phyloP scores from a whole-genome alignment of 1,284 basidiomycete genomes.

The Pholiota adiposa region DNA sequence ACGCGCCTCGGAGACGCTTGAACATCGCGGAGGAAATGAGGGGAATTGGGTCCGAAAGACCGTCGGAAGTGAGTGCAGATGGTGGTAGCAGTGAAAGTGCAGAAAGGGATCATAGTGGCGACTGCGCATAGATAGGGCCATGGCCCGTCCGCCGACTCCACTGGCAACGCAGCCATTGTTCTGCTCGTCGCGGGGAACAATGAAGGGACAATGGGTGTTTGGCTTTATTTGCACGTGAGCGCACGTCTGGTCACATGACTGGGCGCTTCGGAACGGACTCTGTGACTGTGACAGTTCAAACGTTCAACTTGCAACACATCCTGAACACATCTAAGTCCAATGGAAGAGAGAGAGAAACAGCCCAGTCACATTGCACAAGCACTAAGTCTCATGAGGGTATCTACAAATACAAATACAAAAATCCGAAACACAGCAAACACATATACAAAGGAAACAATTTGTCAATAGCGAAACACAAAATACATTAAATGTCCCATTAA shows the following conservation, averaged over 20 bases:
- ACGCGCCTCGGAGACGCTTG: conserved; percentile 22
- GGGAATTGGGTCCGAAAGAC: conserved; percentile 15
- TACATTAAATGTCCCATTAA: no score
- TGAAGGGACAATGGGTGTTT: not conserved
- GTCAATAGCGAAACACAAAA: no score
- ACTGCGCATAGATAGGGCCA: not conserved
- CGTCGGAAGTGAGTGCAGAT: no score
- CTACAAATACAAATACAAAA: no score
- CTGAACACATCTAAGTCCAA: no score
- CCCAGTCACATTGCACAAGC: no score
- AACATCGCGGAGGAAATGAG: conserved; percentile 27
- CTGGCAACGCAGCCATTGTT: not conserved
- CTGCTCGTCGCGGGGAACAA: not conserved
- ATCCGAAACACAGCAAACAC: no score
- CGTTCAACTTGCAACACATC: not conserved
- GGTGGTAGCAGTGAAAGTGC: conserved; percentile 19
- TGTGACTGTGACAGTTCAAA: no score
- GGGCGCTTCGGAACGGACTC: not conserved
- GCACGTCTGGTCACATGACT: not conserved
- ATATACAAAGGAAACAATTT: no score
- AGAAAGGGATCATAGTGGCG: not conserved
- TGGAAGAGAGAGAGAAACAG: no score
- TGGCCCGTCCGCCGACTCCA: not conserved
- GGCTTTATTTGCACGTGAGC: not conserved
- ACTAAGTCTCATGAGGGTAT: no score